A percentile compares a stretch with the other conserved stretches of the same genome.
Evolutionary conservation across 768 basidiomycete species (phyloP).

Genomic region (Boletus sensibilis): DNA sequence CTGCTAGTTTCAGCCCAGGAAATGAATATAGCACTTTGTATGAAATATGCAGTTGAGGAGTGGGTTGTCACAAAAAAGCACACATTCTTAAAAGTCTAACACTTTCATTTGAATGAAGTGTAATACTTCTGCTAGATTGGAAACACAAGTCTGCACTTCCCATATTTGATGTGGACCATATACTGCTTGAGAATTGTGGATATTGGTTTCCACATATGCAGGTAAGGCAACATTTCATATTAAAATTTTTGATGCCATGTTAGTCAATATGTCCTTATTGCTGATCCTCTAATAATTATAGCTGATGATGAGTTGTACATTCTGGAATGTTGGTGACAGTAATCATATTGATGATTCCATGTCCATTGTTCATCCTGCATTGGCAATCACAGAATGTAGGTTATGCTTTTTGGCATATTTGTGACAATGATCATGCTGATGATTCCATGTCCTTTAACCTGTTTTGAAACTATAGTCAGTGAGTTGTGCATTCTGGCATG

Average conservation of each 20-base stretch:
- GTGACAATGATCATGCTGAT: no score
- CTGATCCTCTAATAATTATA: not conserved
- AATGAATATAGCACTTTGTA: constrained; percentile 1
- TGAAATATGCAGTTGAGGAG: not conserved
- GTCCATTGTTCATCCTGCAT: not conserved
- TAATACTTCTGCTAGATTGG: not conserved
- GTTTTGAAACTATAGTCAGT: no score
- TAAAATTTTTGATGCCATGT: no score
- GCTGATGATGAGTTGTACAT: not conserved
- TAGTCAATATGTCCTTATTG: not conserved
- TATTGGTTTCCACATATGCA: not conserved
- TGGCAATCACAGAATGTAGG: not conserved
- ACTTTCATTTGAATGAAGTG: not conserved
- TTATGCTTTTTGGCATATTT: no score
- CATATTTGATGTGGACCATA: fast-evolving
- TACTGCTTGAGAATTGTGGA: not conserved
- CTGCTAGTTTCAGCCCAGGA: not conserved
- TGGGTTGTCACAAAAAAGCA: not conserved
- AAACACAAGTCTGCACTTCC: not conserved
- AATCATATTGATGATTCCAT: not conserved
- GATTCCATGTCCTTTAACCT: no score
- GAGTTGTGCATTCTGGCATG: no score
- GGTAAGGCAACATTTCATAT: not conserved
- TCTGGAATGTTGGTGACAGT: not conserved
- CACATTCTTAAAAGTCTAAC: not conserved